Base-by-base conservation (phyloP, 306 rosid species). In the Carpinus viminea region DNA sequence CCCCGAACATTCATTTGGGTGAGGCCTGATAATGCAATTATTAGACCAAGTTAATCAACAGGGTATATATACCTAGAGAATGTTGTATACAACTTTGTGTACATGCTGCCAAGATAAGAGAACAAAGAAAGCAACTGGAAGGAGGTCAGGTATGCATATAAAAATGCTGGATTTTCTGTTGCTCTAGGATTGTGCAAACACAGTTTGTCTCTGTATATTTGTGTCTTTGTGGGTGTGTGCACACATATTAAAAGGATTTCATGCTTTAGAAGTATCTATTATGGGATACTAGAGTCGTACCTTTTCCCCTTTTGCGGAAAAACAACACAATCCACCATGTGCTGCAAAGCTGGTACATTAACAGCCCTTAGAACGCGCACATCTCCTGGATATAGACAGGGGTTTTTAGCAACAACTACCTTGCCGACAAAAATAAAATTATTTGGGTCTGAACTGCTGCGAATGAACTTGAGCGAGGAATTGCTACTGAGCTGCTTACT, bases 1-100 rank as follows among this genome's bases (percentile, higher is more conserved):
- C 48, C 90, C 88, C 0, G 90, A 82, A 66, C 90, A 87, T 80
- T 87, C 90, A 45, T 85, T 73, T 0, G 90, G 86, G 48, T 87
- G 88, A 20, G 90, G 86, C 28, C 90, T 87, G 77, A 65, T 17
- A 1, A 16, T 31, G 34, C 61, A 55, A 50, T 38, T 7, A 41
- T 17, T 21, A 59, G 34, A n/a, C 9, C 2, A 3, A 43, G 52
- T 78, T 20, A 20, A 50, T 60, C 18, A 18, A 28, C 12, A 45
- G 8, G 0, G 34, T 31, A 31, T 31, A 31, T 31, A 31, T 2
- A 31, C 34, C 34, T 31, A 31, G 34, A 31, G 34, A 31, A 31
- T 31, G 34, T 31, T 31, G 34, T 31, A 2, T 31, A 31, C 34
- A 31, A 31, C 34, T 31, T 2, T 31, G 34, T 31, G 34, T 24